A percentile compares a stretch with the other conserved stretches of the same genome.
Evolutionary conservation across 1,284 basidiomycete genomes (phyloP).

Genomic region (Grifola frondosa): DNA sequence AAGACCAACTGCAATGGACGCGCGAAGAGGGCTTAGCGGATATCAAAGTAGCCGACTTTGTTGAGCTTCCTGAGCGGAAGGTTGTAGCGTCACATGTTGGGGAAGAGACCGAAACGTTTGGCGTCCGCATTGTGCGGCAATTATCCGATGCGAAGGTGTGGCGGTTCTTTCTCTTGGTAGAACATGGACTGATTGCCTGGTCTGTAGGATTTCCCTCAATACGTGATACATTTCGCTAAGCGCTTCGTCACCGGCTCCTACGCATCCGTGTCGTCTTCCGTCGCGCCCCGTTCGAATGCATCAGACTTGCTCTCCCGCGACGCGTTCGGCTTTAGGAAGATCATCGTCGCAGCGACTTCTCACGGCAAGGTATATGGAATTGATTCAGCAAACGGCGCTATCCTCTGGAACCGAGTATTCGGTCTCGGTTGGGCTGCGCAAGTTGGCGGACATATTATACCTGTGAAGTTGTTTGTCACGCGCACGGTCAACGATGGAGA

Average conservation of each 20-base stretch:
- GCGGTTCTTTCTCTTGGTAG: slow-evolving; percentile 2
- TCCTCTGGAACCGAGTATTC: slow-evolving; percentile 76
- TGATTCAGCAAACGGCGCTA: slow-evolving; percentile 74
- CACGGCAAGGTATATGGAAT: slow-evolving; percentile 82
- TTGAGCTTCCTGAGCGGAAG: slow-evolving; percentile 77
- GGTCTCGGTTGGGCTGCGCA: slow-evolving; percentile 63
- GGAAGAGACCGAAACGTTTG: slow-evolving; percentile 55
- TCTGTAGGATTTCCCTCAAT: slow-evolving; percentile 68
- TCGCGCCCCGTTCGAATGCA: slow-evolving; percentile 39
- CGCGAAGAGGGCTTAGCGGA: slow-evolving; percentile 82
- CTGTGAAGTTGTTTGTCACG: slow-evolving; percentile 57
- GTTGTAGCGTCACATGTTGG: slow-evolving; percentile 41
- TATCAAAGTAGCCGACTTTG: slow-evolving; percentile 64
- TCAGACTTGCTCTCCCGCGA: slow-evolving; percentile 59
- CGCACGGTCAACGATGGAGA: slow-evolving; percentile 49
- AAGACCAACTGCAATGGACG: slow-evolving; percentile 67
- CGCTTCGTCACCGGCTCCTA: slow-evolving; percentile 79
- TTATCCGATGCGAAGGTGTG: slow-evolving; percentile 61
- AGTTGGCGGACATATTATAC: slow-evolving; percentile 52
- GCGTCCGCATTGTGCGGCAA: slow-evolving; percentile 59
- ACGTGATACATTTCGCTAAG: slow-evolving; percentile 62
- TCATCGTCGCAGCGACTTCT: slow-evolving; percentile 73
- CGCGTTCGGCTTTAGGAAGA: slow-evolving; percentile 85
- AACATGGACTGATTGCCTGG: slow-evolving; percentile 2
- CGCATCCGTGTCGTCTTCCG: slow-evolving; percentile 43